Percentiles rank a stretch among this genome's conserved stretches.
Evolutionary conservation across 805 yeast genomes (phyloP).

Genomic region (Monosporozyma unispora): DNA sequence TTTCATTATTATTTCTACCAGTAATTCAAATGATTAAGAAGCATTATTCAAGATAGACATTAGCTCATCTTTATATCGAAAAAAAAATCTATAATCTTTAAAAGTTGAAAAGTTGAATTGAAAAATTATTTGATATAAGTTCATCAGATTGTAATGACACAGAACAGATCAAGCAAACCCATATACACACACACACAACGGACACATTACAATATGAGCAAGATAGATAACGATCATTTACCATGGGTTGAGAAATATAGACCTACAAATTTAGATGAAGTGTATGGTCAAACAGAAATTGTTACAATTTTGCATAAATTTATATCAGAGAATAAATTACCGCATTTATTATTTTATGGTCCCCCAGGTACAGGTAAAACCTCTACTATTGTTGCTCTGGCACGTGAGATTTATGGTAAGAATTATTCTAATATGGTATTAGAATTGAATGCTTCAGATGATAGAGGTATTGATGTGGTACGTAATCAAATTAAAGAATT

Average conservation of each 20-base stretch:
- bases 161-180: background rate
- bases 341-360: constrained; percentile 89
- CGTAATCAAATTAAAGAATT: constrained; percentile 93
- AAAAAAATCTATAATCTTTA: background rate
- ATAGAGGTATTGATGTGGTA: constrained; percentile 96
- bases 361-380: constrained; percentile 96
- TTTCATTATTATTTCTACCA: too few relatives aligned
- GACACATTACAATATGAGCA: background rate
- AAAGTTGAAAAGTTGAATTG: background rate
- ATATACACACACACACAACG: background rate
- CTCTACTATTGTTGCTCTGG: constrained; percentile 78
- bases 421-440: constrained; percentile 79
- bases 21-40: too few relatives aligned
- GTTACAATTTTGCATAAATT: constrained; percentile 79
- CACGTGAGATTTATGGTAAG: constrained; percentile 79
- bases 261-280: constrained; percentile 75
- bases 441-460: constrained; percentile 94
- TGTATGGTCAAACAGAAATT: constrained; percentile 83
- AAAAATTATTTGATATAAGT: background rate
- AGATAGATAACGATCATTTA: constrained; percentile 36
- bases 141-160: too few relatives aligned
- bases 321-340: constrained; percentile 72
- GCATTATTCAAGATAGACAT: background rate
- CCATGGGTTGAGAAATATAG: constrained; percentile 96
- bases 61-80: background rate